Base-by-base conservation (phyloP, 192 early-diverging fungal species). In the Coemansia sp. region DNA sequence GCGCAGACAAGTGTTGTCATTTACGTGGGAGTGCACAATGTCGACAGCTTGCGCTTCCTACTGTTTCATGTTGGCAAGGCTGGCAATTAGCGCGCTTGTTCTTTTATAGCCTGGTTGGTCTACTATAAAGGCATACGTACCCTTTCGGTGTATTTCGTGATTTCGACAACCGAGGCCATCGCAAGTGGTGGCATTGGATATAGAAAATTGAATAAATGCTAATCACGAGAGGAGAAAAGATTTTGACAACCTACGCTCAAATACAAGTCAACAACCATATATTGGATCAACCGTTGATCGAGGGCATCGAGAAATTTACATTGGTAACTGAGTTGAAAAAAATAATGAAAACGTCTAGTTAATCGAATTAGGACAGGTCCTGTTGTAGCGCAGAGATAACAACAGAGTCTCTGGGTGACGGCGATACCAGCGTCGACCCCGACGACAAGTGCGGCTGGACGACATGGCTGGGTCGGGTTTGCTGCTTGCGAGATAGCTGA, bases 1-100 rank as follows among this genome's bases (percentile, higher is more conserved):
- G n/a, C 69, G 78, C 58, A 84, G 47, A 34, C 74, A 74, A 15
- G 70, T 72, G 67, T 84, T 78, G 57, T 76, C 75, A 15, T 72
- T 84, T 24, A 80, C 66, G 31, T 74, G 81, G 64, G 68, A 53
- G 63, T 82, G 80, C 52, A 77, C 31, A 50, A 82, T 68, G 43
- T 77, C 80, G 65, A 82, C 75, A 41, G 71, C 40, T 76, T 83
- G 81, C 58, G 73, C 72, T 18, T 64, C 67, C 77, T 79, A 74
- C 69, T 33, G 46, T 34, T 66, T 66, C 11, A 49, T n/a, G 22
- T 27, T 20, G 34, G 33, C 31, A 27, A 6, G 24, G 13, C 3
- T 36, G 64, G 43, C 15, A 33, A 36, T 63, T 63, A 63, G 34
- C 22, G 40, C 15, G 7, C 36, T 40, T 12, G 61, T 5, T 31